Base-by-base conservation (phyloP, 2,329 filamentous ascomycete species). In the Botrytis medusae region DNA sequence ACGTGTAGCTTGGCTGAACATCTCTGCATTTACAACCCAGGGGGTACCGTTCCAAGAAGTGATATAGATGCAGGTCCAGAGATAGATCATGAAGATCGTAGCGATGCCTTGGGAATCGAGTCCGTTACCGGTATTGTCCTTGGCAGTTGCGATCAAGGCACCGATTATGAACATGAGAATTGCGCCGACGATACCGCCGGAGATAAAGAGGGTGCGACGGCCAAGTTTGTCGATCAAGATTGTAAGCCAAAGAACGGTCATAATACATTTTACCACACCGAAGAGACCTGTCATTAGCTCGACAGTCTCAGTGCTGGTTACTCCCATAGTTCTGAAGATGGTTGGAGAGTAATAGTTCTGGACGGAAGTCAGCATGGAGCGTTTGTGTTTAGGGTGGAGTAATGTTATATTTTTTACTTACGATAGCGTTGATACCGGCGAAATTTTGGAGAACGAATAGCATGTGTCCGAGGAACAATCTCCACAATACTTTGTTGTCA, bases 141-240 rank as follows among this genome's bases (percentile, higher is more conserved):
- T 25, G 7, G 62, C 62, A 2, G 62, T 44, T 42, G 44, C 37
- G 25, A 65, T 65, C 1, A 65, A 32, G 29, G 62, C 34, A 25
- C 62, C 62, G 40, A 65, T 65, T 16, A 78, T 37, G 65, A 77
- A 79, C n/a, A 79, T 74, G 48, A 72, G 74, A 16, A 77, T 75
- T 57, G 78, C 77, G 3, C 76, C 77, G 2, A 78, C 59, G 72
- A 75, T 77, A 29, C 76, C 76, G 34, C 69, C 76, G 37, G 71
- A 70, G 29, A 77, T 51, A 1, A 85, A 79, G 0, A 84, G 79
- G 25, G 82, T 82, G 75, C 88, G 88, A 63, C 88, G 86, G n/a
- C 88, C 88, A 74, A 89, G 84, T 64, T 85, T 85, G 74, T 90
- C 88, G 74, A 90, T 87, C 32, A 90, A 82, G 83, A 90, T 87